Percentiles rank a stretch among this genome's conserved stretches.
These are phyloP conservation scores for Begonia masoniana DNA, from an alignment of 306 rosid genomes.

Conservation along the genomic window DNA sequence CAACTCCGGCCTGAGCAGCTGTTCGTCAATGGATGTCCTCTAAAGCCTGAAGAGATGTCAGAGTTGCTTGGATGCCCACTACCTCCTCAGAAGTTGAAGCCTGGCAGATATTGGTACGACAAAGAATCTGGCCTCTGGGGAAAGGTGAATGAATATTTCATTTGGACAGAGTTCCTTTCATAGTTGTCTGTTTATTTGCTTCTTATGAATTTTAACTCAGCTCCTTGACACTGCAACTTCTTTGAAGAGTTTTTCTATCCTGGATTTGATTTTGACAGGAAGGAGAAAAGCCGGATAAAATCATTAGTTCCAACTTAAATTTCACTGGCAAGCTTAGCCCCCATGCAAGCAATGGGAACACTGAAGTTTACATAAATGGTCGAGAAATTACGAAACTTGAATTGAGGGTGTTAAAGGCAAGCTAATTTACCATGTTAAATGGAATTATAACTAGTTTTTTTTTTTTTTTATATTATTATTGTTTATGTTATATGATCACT, in stretches of 20 bases:
- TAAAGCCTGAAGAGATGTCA: slow-evolving; percentile 82
- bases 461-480: too few relatives aligned
- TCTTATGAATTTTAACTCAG: slow-evolving; percentile 4
- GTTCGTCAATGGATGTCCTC: slow-evolving; percentile 63
- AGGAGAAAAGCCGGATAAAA: slow-evolving; percentile 88
- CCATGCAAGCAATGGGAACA: slow-evolving; percentile 83
- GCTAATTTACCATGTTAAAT: slow-evolving; percentile 14
- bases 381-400: slow-evolving; percentile 94
- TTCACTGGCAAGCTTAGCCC: slow-evolving; percentile 71
- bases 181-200: slow-evolving; percentile 6
- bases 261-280: slow-evolving; percentile 44
- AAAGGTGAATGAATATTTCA: slow-evolving; percentile 45
- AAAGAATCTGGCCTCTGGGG: slow-evolving; percentile 99
- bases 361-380: slow-evolving; percentile 89
- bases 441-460: neutral
- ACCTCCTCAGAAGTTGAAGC: slow-evolving; percentile 81
- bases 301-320: slow-evolving; percentile 83
- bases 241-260: neutral
- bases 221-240: slow-evolving; percentile 1
- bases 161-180: slow-evolving; percentile 8
- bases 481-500: too few relatives aligned
- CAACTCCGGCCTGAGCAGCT: slow-evolving; percentile 97
- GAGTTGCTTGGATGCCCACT: slow-evolving; percentile 81
- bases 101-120: slow-evolving; percentile 98
- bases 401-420: slow-evolving; percentile 81